Base-by-base conservation (phyloP, 1,139 yeast species). In the Komagataea norvegica region DNA sequence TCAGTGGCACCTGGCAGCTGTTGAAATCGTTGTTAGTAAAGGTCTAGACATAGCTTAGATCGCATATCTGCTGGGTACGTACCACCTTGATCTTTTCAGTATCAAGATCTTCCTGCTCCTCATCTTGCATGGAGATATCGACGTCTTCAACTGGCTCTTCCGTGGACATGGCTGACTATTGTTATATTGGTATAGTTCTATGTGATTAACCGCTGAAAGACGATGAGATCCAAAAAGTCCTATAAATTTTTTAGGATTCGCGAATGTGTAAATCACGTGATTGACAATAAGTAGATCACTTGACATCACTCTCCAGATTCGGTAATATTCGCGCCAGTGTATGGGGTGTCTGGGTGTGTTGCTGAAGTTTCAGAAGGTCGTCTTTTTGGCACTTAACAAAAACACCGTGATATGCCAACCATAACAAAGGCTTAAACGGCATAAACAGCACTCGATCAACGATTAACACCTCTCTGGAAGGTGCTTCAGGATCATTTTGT, bases 1-100 rank as follows among this genome's bases (percentile, higher is more conserved):
- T 86, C 94, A 2, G 95, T 59, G n/a, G 93, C 79, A 18, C 96
- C 96, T 11, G 97, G 95, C 32, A 91, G 72, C 60, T 41, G 20
- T 13, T 8, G 29, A 33, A 29, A 31, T 23, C 14, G 6, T 14
- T 24, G 39, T 21, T 33, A 33, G 27, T 33, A 26, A 15, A 22
- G 15, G 26, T 15, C 3, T 25, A 9, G 6, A 23, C 2, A 4
- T 7, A 22, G 16, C 16, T n/a, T 5, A 20, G 19, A 5, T 7
- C 8, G 11, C 3, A 22, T 10, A 11, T 20, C n/a, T 26, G 8
- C 7, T 9, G 4, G 5, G 11, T 3, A 46, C 51, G 5, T 36
- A 52, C 55, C 18, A 65, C 56, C 41, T 59, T 64, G 40, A 65
- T 62, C 55, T 65, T 66, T 33, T 64, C 67, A 16, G 55, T 55